These are phyloP conservation scores for Apium graveolens DNA, from an alignment of 129 eudicot species.

Conservation along the genomic window DNA sequence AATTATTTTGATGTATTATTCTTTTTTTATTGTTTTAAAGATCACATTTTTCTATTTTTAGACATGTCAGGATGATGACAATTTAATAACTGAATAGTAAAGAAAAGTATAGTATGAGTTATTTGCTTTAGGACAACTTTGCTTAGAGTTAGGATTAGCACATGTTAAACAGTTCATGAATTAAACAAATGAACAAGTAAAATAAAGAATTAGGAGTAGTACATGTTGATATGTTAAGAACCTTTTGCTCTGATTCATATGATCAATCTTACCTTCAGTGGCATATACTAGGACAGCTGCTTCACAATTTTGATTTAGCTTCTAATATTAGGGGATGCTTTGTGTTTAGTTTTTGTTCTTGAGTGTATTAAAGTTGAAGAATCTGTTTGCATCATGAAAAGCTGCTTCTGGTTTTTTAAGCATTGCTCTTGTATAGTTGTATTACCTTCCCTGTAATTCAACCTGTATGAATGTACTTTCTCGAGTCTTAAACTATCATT, in stretches of 20 bases:
- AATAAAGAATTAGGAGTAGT: neutral
- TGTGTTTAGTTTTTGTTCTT: too few species aligned
- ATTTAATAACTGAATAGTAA: neutral
- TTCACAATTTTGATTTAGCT: neutral
- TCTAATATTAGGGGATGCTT: neutral
- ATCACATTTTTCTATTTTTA: neutral
- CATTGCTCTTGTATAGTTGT: neutral
- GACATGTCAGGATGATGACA: constrained; percentile 1
- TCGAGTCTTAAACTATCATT: too few species aligned
- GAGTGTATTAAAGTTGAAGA: too few species aligned
- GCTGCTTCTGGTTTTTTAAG: neutral
- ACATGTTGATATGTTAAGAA: neutral
- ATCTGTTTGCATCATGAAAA: neutral
- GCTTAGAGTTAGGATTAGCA: neutral
- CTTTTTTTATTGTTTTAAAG: neutral
- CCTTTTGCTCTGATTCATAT: neutral
- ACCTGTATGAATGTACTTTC: too few species aligned
- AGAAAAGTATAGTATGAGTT: neutral
- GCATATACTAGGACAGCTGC: neutral
- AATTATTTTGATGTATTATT: neutral
- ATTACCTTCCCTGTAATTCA: neutral
- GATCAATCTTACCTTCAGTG: neutral
- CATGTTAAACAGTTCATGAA: neutral
- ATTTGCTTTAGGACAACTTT: neutral
- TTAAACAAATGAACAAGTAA: neutral